These are phyloP conservation scores for Aspergillus caelatus DNA, from an alignment of 2,329 filamentous ascomycete genomes.

Conservation along the genomic window DNA sequence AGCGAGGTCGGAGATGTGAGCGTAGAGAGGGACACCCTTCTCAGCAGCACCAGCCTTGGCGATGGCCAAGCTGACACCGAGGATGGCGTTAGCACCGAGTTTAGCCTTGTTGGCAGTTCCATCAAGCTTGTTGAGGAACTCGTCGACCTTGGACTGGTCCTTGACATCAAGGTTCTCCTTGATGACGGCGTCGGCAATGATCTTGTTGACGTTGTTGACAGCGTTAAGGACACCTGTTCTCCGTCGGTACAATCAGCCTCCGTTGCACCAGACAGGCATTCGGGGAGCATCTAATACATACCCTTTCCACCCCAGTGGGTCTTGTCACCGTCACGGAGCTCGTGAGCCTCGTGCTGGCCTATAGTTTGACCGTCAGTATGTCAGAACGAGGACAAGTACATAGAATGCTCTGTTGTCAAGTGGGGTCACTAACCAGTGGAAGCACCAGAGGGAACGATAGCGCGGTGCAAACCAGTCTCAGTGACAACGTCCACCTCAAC, in stretches of 20 bases:
- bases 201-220: constrained; percentile 80
- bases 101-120: constrained; percentile 85
- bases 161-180: constrained; percentile 81
- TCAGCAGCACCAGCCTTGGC: constrained; percentile 88
- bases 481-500: constrained; percentile 98
- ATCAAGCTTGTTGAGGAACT: constrained; percentile 83
- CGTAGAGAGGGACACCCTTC: constrained; percentile 85
- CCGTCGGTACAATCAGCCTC: constrained; percentile 3
- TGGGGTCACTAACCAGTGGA: constrained; percentile 74
- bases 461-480: constrained; percentile 93
- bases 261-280: constrained; percentile 2
- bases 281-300: constrained; percentile 32
- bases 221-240: constrained; percentile 70
- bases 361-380: constrained; percentile 31
- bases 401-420: background rate
- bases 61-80: constrained; percentile 80
- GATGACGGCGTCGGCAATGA: constrained; percentile 80
- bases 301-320: constrained; percentile 84
- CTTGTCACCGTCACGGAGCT: constrained; percentile 90
- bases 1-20: constrained; percentile 82
- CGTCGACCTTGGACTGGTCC: constrained; percentile 81
- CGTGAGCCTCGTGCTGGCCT: constrained; percentile 89
- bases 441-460: constrained; percentile 95
- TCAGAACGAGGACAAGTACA: background rate
- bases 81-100: constrained; percentile 85